Conservation (phyloP, 306 rosid genomes). For the Quillaja saponaria region DNA sequence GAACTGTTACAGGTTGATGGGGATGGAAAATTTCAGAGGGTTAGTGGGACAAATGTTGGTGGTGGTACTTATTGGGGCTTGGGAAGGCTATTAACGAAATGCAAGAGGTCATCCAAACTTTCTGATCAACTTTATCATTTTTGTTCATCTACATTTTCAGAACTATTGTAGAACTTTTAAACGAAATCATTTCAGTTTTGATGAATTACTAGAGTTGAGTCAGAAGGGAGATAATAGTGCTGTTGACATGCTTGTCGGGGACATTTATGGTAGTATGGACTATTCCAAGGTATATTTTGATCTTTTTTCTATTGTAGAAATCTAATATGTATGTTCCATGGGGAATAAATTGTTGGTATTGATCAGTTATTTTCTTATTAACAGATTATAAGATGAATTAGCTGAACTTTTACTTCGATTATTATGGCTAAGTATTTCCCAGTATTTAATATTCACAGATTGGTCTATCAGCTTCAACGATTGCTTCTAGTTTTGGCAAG, state of each 20-base stretch:
- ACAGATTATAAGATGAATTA: constrained; percentile 14
- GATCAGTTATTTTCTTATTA: constrained; percentile 3
- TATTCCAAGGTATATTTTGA: constrained; percentile 70
- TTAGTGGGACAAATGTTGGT: constrained; percentile 99
- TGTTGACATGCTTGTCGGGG: constrained; percentile 99
- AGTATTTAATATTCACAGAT: constrained; percentile 54
- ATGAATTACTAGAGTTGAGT: constrained; percentile 95
- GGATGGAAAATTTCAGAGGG: constrained; percentile 90
- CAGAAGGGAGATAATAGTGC: constrained; percentile 90
- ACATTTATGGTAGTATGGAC: constrained; percentile 98
- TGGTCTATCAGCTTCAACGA: constrained; percentile 94
- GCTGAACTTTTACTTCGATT: constrained; percentile 28
- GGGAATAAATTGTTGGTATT: constrained; percentile 2
- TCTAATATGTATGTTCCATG: not conserved
- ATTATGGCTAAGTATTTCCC: constrained; percentile 27
- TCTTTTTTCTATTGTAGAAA: constrained; percentile 15
- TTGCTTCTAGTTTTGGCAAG: constrained; percentile 99
- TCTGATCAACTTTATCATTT: constrained; percentile 9
- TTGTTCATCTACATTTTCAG: constrained; percentile 17
- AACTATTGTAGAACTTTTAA: constrained; percentile 26
- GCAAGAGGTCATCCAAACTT: constrained; percentile 69
- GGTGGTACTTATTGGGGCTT: constrained; percentile 99
- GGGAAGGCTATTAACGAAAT: constrained; percentile 91
- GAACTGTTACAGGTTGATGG: constrained; percentile 77
- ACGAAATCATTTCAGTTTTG: constrained; percentile 70